Evolutionary conservation across 306 rosid species (phyloP), one percentile per base, ranked within the genome.

Genomic region (Cucurbita maxima): DNA sequence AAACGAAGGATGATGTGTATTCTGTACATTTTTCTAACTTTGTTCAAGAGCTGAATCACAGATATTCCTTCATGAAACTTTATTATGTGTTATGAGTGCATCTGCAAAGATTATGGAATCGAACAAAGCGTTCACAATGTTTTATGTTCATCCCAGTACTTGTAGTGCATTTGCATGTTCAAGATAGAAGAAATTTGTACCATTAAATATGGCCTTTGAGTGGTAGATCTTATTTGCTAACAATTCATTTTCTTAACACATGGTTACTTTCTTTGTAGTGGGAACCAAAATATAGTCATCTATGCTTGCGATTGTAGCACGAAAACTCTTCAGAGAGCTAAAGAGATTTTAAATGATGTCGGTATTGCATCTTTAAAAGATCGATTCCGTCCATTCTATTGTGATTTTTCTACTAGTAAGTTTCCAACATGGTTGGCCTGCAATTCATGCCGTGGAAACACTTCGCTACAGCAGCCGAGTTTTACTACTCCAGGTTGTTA

Each of bases 291-390:
- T 54, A 66, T 79, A 58, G n/a, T 70, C 71, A 86, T 94, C 67
- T 94, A 87, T 83, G 96, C 95, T 47, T 94, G 98, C 25, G 98
- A 94, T 69, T 94, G 98, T 71, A 87, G 98, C 68, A 54, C 59
- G 25, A 90, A 85, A 80, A 86, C 86, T 73, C 87, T 90, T 78
- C 87, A 85, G 72, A 87, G 85, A 73, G 95, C 86, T 47, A 86
- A 81, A 76, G 85, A 84, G 83, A 84, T 87, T 54, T 75, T 94
- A 73, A 63, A 74, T 48, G 81, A 84, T 7, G 64, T 84, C 53
- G 55, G 43, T 10, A 38, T 51, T 19, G 75, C n/a, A 14, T 77
- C 84, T 58, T 20, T 78, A 61, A 74, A 75, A 25, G 72, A 76
- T 41, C 96, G 89, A 38, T 89, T 94, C 68, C 75, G 3, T 74